Percentiles rank a stretch among this genome's conserved stretches.
phyloP scores from a whole-genome alignment of 192 early-diverging fungal genomes.

The Coemansia umbellata region DNA sequence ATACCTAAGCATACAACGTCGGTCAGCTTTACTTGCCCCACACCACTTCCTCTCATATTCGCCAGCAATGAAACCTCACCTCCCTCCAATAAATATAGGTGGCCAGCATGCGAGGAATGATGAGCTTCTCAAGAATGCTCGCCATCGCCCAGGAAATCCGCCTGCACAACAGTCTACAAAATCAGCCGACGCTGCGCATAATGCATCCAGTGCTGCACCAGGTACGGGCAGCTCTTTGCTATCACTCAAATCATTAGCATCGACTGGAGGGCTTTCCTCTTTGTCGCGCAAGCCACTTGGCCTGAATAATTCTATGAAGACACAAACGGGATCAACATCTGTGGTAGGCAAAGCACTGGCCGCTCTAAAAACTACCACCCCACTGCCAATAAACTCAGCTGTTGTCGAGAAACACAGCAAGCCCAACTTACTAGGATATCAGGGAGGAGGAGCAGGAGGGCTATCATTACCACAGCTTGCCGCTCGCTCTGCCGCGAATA shows the following conservation, averaged over 20 bases:
- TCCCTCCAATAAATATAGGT: too few species aligned
- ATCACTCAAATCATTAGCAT: slow-evolving; percentile 16
- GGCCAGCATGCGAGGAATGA: slow-evolving; percentile 8
- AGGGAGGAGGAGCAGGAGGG: slow-evolving; percentile 2
- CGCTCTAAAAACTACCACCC: slow-evolving; percentile 14
- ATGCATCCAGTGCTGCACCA: too few species aligned
- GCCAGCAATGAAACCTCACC: too few species aligned
- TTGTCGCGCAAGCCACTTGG: neutral
- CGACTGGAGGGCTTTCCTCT: neutral
- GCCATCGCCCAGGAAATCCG: slow-evolving; percentile 22
- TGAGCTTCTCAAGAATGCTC: slow-evolving; percentile 12
- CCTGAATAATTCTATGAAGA: neutral
- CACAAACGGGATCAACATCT: neutral
- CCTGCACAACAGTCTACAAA: neutral
- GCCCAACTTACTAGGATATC: neutral
- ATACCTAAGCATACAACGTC: too few species aligned
- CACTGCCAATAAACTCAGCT: neutral
- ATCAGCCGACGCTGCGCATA: neutral
- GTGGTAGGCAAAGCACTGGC: slow-evolving; percentile 43
- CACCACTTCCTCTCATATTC: too few species aligned
- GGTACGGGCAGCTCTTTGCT: neutral
- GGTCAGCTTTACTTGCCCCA: too few species aligned
- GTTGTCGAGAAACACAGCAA: neutral
- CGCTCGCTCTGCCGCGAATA: neutral
- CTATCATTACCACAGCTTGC: slow-evolving; percentile 16